Evolutionary conservation across 2,329 filamentous ascomycete species (phyloP).

Genomic region (Penicillium sumatraense): DNA sequence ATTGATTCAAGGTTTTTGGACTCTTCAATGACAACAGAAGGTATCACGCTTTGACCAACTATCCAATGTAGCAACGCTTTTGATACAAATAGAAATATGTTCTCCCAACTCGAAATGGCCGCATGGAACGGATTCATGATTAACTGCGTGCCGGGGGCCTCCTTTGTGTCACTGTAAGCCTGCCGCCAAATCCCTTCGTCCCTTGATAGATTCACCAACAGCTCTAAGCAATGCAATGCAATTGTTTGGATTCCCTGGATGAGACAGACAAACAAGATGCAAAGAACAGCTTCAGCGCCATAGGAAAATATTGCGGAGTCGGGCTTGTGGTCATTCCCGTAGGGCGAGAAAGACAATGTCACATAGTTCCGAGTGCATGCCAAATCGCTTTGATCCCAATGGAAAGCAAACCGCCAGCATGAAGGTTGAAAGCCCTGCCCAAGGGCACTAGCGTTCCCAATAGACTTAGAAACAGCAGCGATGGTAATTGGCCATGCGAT

Average conservation of each 20-base stretch:
- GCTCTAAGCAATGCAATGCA: slow-evolving; percentile 20
- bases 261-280: background rate
- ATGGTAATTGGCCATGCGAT: background rate
- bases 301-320: background rate
- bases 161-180: background rate
- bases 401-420: background rate
- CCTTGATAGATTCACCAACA: slow-evolving; percentile 18
- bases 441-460: background rate
- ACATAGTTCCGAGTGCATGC: background rate
- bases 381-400: background rate
- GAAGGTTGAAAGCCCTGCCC: background rate
- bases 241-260: slow-evolving; percentile 10
- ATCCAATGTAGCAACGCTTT: slow-evolving; percentile 23
- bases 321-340: background rate
- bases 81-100: slow-evolving; percentile 9
- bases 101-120: slow-evolving; percentile 13
- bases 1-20: background rate
- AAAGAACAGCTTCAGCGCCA: background rate
- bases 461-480: background rate
- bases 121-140: slow-evolving; percentile 7
- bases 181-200: slow-evolving; percentile 12
- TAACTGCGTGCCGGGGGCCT: background rate
- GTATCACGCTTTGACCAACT: slow-evolving; percentile 12
- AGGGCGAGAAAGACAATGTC: background rate
- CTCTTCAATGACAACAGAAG: slow-evolving; percentile 3